phyloP scores from a whole-genome alignment of 1,284 basidiomycete genomes.

The Fistulinella cinereoalba region DNA sequence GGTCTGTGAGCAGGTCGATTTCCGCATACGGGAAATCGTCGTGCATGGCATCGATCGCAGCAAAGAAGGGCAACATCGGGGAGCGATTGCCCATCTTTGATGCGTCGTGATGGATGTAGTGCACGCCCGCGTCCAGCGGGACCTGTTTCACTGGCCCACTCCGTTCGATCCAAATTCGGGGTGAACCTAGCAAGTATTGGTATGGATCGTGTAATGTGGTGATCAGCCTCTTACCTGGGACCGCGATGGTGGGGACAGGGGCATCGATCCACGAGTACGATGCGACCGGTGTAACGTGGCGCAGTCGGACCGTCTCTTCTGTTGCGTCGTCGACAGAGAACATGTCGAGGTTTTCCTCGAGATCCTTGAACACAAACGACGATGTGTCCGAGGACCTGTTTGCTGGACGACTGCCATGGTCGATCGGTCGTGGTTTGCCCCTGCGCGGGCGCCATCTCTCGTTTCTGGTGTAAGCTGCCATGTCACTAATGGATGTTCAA shows the following conservation, averaged over 20 bases:
- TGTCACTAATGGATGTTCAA: constrained; percentile 3
- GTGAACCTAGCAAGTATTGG: constrained; percentile 20
- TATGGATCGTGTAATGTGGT: background rate
- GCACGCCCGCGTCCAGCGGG: constrained; percentile 26
- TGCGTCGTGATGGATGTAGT: constrained; percentile 33
- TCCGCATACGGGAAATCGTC: constrained; percentile 27
- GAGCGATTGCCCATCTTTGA: constrained; percentile 31
- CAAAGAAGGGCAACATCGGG: constrained; percentile 36
- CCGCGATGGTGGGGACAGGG: constrained; percentile 28
- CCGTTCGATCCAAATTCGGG: constrained; percentile 30
- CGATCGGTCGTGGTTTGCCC: constrained; percentile 12
- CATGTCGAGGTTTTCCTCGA: constrained; percentile 16
- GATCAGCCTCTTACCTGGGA: constrained; percentile 26
- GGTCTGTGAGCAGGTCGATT: constrained; percentile 36
- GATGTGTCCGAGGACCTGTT: background rate
- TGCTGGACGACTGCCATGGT: background rate
- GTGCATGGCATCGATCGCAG: constrained; percentile 34
- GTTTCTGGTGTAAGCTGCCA: constrained; percentile 21
- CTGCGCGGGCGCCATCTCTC: constrained; percentile 12
- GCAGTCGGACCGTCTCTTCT: constrained; percentile 16
- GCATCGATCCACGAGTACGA: constrained; percentile 38
- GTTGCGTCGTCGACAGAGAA: constrained; percentile 13
- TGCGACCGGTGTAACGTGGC: constrained; percentile 26
- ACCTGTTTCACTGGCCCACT: constrained; percentile 24
- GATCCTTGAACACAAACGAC: constrained; percentile 26